Percentiles rank a stretch among this genome's conserved stretches.
Conservation (phyloP, 371 early-diverging fungal genomes). For the Mortierella sp. region DNA sequence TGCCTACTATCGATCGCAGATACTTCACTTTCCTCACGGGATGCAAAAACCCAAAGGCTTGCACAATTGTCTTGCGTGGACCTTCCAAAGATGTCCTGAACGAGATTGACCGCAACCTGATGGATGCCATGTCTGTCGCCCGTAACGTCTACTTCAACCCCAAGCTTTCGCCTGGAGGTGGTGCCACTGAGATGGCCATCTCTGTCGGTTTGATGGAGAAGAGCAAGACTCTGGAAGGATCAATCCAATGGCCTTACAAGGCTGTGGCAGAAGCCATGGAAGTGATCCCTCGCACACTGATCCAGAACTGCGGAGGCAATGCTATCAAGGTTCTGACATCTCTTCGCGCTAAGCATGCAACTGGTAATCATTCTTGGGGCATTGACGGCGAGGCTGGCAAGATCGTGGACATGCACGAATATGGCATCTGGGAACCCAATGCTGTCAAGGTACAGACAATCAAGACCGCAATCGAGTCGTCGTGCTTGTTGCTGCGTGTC, state of each 20-base stretch:
- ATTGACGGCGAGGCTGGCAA: constrained; percentile 97
- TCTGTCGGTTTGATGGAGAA: constrained; percentile 88
- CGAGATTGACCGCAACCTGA: constrained; percentile 99
- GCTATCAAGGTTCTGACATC: constrained; percentile 95
- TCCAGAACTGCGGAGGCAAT: constrained; percentile 99
- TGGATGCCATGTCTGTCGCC: constrained; percentile 99
- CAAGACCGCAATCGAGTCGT: constrained; percentile 99
- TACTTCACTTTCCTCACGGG: constrained; percentile 96
- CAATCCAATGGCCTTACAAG: constrained; percentile 96
- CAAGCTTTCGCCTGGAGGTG: constrained; percentile 97
- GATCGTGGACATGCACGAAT: constrained; percentile 96
- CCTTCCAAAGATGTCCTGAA: constrained; percentile 98
- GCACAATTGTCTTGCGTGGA: constrained; percentile 98
- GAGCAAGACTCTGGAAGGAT: constrained; percentile 90
- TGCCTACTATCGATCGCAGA: constrained; percentile 19
- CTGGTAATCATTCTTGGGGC: constrained; percentile 90
- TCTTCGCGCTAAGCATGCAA: constrained; percentile 95
- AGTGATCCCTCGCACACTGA: constrained; percentile 98
- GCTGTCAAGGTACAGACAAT: constrained; percentile 99
- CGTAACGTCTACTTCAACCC: constrained; percentile 98
- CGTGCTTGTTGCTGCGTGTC: constrained; percentile 93
- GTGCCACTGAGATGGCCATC: constrained; percentile 99
- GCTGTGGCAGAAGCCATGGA: constrained; percentile 97
- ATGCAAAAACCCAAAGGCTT: constrained; percentile 98
- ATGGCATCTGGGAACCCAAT: constrained; percentile 99